Conservation (phyloP, 164 flowering plant genomes). For the Dillenia turbinata region DNA sequence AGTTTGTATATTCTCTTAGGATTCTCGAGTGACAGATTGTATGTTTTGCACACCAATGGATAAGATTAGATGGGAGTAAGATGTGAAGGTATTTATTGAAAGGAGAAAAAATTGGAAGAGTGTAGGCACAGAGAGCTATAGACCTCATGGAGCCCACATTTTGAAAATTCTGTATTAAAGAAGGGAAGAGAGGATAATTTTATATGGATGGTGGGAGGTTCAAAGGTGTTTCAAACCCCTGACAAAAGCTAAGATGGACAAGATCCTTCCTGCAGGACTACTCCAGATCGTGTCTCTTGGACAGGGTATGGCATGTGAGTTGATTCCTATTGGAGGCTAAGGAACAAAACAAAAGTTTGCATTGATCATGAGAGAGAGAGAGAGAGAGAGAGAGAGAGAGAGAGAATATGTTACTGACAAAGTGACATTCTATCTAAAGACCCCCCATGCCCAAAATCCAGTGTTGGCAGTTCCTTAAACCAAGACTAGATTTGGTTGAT, state of each 20-base stretch:
- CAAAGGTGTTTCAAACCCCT: slow-evolving; percentile 3
- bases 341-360: background rate
- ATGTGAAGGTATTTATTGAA: too few relatives aligned
- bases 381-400: background rate
- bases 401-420: slow-evolving; percentile 25
- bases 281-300: slow-evolving; percentile 24
- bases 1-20: too few relatives aligned
- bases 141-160: too few relatives aligned
- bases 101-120: too few relatives aligned
- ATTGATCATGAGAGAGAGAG: slow-evolving; percentile 5
- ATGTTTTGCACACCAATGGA: too few relatives aligned
- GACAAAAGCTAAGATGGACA: slow-evolving; percentile 39
- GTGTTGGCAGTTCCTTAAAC: slow-evolving; percentile 7
- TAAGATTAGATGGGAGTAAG: too few relatives aligned
- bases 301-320: slow-evolving; percentile 24
- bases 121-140: too few relatives aligned
- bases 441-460: slow-evolving; percentile 3
- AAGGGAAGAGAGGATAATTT: too few relatives aligned
- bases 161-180: too few relatives aligned
- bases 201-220: too few relatives aligned
- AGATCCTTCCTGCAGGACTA: slow-evolving; percentile 29
- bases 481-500: slow-evolving; percentile 16
- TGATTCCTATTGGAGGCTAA: slow-evolving; percentile 13
- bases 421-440: background rate
- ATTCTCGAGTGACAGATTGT: too few relatives aligned